A percentile compares a stretch with the other conserved stretches of the same genome.
phyloP scores from a whole-genome alignment of 345 rosid genomes.

The Eucalyptus regnans region DNA sequence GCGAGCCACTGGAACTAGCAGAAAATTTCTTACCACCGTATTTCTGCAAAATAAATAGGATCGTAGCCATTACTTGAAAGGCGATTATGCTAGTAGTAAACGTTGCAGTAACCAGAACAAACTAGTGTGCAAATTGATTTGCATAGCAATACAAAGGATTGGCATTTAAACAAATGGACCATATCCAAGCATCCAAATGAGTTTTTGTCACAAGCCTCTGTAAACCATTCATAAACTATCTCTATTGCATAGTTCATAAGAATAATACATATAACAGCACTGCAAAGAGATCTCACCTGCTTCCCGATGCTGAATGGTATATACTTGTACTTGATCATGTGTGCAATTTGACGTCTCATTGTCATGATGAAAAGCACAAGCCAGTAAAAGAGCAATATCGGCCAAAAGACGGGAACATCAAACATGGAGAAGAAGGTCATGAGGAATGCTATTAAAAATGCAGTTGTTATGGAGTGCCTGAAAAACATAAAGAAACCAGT shows the following conservation, averaged over 20 bases:
- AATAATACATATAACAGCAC: background rate
- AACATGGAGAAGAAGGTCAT: constrained; percentile 80
- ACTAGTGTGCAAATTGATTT: background rate
- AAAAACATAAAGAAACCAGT: constrained; percentile 1
- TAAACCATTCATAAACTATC: background rate
- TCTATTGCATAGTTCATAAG: background rate
- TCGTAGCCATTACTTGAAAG: background rate
- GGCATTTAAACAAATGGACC: background rate
- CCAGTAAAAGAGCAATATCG: constrained; percentile 74
- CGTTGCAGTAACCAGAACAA: background rate
- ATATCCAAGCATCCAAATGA: background rate
- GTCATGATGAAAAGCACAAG: constrained; percentile 63
- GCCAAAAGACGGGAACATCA: constrained; percentile 89
- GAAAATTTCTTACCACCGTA: constrained; percentile 44
- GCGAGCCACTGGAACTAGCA: constrained; percentile 43
- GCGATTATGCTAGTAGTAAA: background rate
- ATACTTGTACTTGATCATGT: constrained; percentile 87
- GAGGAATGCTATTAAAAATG: constrained; percentile 58
- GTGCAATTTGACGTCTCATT: constrained; percentile 70
- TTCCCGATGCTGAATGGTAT: constrained; percentile 62
- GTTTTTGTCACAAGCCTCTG: background rate
- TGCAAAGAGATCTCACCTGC: constrained; percentile 30
- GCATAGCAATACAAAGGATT: background rate
- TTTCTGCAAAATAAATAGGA: constrained; percentile 6
- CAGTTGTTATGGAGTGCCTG: constrained; percentile 78